Evolutionary conservation across 495 filamentous ascomycete genomes (phyloP).

Genomic region (Neurospora sp.): DNA sequence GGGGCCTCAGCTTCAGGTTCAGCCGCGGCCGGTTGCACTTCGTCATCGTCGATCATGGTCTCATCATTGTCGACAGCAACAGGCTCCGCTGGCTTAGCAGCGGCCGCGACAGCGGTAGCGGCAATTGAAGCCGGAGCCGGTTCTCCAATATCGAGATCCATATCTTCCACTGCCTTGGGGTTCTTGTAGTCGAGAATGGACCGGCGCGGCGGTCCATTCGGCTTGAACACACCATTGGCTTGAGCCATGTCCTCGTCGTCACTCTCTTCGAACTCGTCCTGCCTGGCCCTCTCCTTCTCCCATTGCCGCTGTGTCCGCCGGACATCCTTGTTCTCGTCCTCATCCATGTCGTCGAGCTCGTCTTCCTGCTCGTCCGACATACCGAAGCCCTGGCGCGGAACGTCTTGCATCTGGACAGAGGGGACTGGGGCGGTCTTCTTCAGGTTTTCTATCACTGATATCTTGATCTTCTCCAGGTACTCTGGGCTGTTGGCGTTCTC

Average conservation of each 20-base stretch:
- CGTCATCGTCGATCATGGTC: slow-evolving; percentile 56
- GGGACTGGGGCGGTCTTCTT: slow-evolving; percentile 79
- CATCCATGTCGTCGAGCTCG: slow-evolving; percentile 79
- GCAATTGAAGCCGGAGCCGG: slow-evolving; percentile 45
- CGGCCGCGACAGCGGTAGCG: slow-evolving; percentile 35
- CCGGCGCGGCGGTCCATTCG: slow-evolving; percentile 44
- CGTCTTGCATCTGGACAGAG: slow-evolving; percentile 89
- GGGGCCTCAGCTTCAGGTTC: slow-evolving; percentile 2
- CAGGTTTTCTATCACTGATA: slow-evolving; percentile 84
- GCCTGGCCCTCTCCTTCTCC: slow-evolving; percentile 64
- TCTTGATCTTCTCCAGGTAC: slow-evolving; percentile 93
- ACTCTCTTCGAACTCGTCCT: slow-evolving; percentile 72
- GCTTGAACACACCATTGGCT: slow-evolving; percentile 61
- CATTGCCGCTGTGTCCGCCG: slow-evolving; percentile 74
- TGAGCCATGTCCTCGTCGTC: slow-evolving; percentile 81
- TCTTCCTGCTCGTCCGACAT: slow-evolving; percentile 76
- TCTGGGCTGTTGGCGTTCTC: slow-evolving; percentile 94
- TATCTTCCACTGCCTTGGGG: slow-evolving; percentile 51
- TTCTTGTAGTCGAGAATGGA: slow-evolving; percentile 67
- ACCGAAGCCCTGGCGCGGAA: slow-evolving; percentile 68
- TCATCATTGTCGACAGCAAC: slow-evolving; percentile 40
- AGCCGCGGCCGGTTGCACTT: slow-evolving; percentile 3
- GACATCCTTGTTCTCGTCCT: slow-evolving; percentile 79
- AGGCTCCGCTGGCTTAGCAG: slow-evolving; percentile 37
- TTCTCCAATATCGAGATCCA: slow-evolving; percentile 52